Evolutionary conservation across 768 basidiomycete species (phyloP).

Genomic region (Calocera viscosa): DNA sequence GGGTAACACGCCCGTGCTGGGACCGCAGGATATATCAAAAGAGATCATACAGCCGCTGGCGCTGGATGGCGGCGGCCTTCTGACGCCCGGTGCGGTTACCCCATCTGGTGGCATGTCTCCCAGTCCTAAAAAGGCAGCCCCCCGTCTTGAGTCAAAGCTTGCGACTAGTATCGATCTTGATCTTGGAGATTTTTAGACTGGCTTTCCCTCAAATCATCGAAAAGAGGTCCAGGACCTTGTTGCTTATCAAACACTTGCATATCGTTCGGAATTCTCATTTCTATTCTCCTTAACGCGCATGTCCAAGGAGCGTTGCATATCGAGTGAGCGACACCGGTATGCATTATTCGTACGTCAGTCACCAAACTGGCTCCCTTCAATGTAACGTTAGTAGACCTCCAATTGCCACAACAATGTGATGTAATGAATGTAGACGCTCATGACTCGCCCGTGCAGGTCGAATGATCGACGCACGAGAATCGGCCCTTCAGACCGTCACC

Average conservation of each 20-base stretch:
- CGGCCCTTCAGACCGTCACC: conserved; percentile 28
- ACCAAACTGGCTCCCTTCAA: too few relatives aligned
- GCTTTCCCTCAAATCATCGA: not conserved
- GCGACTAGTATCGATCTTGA: not conserved
- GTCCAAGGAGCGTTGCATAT: too few relatives aligned
- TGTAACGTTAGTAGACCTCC: too few relatives aligned
- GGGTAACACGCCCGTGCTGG: not conserved
- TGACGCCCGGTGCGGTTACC: not conserved
- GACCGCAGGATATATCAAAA: not conserved
- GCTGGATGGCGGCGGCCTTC: not conserved
- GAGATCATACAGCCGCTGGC: not conserved
- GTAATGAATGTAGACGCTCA: too few relatives aligned
- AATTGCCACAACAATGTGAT: too few relatives aligned
- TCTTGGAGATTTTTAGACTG: not conserved
- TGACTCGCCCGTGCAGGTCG: too few relatives aligned
- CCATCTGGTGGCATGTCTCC: not conserved
- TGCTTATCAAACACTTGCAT: not conserved
- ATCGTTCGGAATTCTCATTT: too few relatives aligned
- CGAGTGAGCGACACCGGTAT: too few relatives aligned
- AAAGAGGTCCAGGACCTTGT: not conserved
- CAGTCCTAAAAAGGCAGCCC: not conserved
- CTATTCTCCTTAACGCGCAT: too few relatives aligned
- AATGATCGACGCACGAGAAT: conserved; percentile 70
- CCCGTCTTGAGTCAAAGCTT: not conserved
- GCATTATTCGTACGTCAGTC: too few relatives aligned